These are phyloP conservation scores for Tulasnella sp. DNA, from an alignment of 768 basidiomycete species.

Conservation along the genomic window DNA sequence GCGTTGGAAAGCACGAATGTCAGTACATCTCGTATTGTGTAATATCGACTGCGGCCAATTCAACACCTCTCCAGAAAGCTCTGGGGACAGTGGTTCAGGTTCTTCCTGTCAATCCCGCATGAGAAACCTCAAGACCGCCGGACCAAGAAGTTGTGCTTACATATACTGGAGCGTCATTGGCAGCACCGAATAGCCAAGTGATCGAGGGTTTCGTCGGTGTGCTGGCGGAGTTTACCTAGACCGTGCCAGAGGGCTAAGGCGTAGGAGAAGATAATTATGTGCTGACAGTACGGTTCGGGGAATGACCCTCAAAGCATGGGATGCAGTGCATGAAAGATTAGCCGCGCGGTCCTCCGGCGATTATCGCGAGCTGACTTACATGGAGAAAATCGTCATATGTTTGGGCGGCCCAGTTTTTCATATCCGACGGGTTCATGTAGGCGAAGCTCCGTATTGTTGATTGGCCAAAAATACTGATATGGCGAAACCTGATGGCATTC, in stretches of 20 bases:
- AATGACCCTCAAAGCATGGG: no score
- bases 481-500: background rate
- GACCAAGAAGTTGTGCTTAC: background rate
- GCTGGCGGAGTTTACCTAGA: no score
- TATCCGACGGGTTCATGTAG: background rate
- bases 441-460: conserved; percentile 8
- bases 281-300: no score
- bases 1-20: no score
- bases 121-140: background rate
- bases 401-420: conserved; percentile 8
- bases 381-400: conserved; percentile 30
- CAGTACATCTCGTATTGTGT: no score
- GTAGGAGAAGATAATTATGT: no score
- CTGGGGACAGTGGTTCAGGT: background rate
- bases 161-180: background rate
- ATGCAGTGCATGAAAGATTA: no score
- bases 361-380: background rate
- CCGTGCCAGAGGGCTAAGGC: no score
- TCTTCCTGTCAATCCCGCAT: background rate
- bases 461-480: background rate
- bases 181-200: background rate
- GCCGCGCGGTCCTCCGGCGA: no score
- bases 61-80: background rate
- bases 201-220: no score
- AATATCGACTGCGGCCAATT: background rate